Evolutionary conservation across 208 protist genomes (phyloP), one percentile per base, ranked within the genome.

Genomic region (Phytomonas serpens): DNA sequence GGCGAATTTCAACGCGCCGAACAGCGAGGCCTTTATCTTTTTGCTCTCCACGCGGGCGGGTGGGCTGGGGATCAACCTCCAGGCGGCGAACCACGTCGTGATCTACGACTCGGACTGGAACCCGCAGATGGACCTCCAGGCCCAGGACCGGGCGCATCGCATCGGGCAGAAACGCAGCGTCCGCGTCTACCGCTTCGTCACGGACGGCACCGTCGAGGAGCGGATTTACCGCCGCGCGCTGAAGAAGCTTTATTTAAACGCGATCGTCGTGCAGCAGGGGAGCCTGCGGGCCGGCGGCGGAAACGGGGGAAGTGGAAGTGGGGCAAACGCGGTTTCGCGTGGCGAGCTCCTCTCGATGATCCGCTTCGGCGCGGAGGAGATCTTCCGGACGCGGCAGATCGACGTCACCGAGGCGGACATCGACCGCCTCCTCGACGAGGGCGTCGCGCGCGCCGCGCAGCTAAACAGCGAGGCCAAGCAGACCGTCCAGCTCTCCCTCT

Each of bases 21-120:
- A 81, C 36, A 95, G 87, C 69, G 84, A 95, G 31, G 91, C 88
- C 70, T 99, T 99, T 77, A 72, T 99, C 31, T 99, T 99, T 80
- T 64, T 99, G 10, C 86, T 99, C 0, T 98, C 93, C 32, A 99
- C 99, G 0, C 89, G 98, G 40, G 98, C 98, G 5, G 99, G 99
- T 63, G 99, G 99, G 65, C 87, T 99, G 7, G 99, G 99, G 73
- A 99, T 99, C 77, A 99, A 99, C 74, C 78, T 99, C 40, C 94
- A 98, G 71, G 98, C 98, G 10, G 99, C 99, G 3, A 98, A 99
- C 77, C 93, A 97, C 51, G 98, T 99, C 61, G 96, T 99, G 71
- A 78, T 99, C 34, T 99, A 98, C 80, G 99, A 99, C 86, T 94
- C 82, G 6, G 99, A 99, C 79, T 99, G 97, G 97, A 99, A 99